A percentile compares a stretch with the other conserved stretches of the same genome.
phyloP scores from a whole-genome alignment of 108 stramenopile species.

The Stephanodiscus triporus region DNA sequence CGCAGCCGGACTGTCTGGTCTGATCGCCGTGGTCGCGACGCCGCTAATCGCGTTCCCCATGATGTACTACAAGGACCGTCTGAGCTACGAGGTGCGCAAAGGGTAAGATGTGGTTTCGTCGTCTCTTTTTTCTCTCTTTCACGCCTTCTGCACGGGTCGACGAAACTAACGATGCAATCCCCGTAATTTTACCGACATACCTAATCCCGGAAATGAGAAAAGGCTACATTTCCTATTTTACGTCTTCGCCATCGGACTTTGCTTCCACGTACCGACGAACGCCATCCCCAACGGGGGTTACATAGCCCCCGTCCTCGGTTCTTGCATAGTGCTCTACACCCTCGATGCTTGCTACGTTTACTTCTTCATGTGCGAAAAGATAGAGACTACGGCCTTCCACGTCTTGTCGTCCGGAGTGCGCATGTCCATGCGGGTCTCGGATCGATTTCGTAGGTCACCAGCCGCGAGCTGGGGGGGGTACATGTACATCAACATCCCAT shows the following conservation, averaged over 20 bases:
- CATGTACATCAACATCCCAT: slow-evolving; percentile 44
- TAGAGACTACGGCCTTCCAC: slow-evolving; percentile 40
- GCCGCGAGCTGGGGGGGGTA: slow-evolving; percentile 19
- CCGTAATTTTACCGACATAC: too few species aligned
- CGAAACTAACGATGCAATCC: neutral
- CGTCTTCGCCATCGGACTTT: slow-evolving; percentile 43
- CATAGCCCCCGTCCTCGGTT: slow-evolving; percentile 37
- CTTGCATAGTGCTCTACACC: slow-evolving; percentile 34
- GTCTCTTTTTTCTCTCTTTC: neutral
- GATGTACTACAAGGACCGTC: slow-evolving; percentile 32
- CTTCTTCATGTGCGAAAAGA: slow-evolving; percentile 54
- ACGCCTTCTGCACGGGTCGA: neutral
- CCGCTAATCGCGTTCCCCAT: slow-evolving; percentile 48
- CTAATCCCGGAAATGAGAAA: too few species aligned
- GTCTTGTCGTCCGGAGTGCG: slow-evolving; percentile 45
- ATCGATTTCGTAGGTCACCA: slow-evolving; percentile 18
- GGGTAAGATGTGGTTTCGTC: neutral
- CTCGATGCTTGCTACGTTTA: slow-evolving; percentile 38
- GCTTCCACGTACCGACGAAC: slow-evolving; percentile 25
- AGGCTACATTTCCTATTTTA: slow-evolving; percentile 48
- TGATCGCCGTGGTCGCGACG: slow-evolving; percentile 28
- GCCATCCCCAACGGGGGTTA: slow-evolving; percentile 54
- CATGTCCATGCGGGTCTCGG: slow-evolving; percentile 44
- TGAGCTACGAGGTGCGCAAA: slow-evolving; percentile 53
- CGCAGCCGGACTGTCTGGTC: slow-evolving; percentile 35